Conservation (phyloP, 1,284 basidiomycete genomes). For the Cutaneotrichosporon arboriforme region DNA sequence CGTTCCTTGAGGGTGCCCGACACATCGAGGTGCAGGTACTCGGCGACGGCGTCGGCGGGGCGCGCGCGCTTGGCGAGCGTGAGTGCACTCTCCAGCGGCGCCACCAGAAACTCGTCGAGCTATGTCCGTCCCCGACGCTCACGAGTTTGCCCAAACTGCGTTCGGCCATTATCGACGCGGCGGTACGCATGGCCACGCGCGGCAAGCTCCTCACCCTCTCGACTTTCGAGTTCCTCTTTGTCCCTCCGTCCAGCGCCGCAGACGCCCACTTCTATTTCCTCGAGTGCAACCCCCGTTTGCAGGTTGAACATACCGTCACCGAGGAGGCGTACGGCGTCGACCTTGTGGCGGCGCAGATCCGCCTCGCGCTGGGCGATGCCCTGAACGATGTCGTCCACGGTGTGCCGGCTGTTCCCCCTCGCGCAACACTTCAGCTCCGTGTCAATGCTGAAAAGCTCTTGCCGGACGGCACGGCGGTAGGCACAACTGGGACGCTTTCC, state of each 20-base stretch:
- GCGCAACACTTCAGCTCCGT: conserved; percentile 17
- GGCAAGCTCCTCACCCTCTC: conserved; percentile 17
- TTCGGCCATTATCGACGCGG: conserved; percentile 9
- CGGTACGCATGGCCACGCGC: conserved; percentile 7
- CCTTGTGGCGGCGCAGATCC: conserved; percentile 17
- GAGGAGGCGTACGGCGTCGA: conserved; percentile 21
- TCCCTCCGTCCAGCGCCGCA: not conserved
- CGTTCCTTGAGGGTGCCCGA: conserved; percentile 74
- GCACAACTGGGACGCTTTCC: conserved; percentile 10
- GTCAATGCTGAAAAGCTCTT: conserved; percentile 17
- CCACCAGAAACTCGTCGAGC: conserved; percentile 20
- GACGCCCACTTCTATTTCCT: conserved; percentile 15
- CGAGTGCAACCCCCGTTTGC: conserved; percentile 20
- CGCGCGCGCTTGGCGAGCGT: conserved; percentile 14
- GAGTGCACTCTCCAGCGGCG: conserved; percentile 18
- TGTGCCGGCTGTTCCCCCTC: conserved; percentile 1
- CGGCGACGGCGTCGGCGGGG: conserved; percentile 14
- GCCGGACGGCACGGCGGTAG: conserved; percentile 11
- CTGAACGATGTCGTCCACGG: conserved; percentile 7
- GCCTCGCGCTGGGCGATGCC: conserved; percentile 11
- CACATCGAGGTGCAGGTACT: conserved; percentile 83
- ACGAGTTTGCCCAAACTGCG: conserved; percentile 7
- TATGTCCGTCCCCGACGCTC: conserved; percentile 16
- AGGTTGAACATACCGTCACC: conserved; percentile 21
- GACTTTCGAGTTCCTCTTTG: conserved; percentile 19